These are phyloP conservation scores for Sporobolomyces phaffii DNA, from an alignment of 768 basidiomycete genomes.

Conservation along the genomic window DNA sequence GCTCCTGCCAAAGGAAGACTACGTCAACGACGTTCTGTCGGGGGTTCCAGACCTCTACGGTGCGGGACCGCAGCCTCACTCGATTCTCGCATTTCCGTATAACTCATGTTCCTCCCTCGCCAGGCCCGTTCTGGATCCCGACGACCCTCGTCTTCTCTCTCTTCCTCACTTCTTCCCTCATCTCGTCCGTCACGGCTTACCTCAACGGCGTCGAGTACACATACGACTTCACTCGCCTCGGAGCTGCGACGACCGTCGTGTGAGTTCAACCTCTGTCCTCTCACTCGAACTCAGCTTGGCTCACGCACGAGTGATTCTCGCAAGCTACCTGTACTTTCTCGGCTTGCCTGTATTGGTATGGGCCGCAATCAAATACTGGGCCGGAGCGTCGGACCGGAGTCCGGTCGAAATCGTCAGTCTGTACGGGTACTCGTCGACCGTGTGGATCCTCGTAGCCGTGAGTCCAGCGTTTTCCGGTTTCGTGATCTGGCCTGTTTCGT, in stretches of 20 bases:
- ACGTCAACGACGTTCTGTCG: conserved; percentile 30
- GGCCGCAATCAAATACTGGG: conserved; percentile 67
- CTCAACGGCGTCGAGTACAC: conserved; percentile 63
- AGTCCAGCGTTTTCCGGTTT: conserved; percentile 47
- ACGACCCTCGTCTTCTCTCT: conserved; percentile 89
- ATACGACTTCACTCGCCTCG: conserved; percentile 80
- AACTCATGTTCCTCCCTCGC: no score
- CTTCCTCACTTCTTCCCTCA: conserved; percentile 88
- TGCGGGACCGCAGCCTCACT: not conserved
- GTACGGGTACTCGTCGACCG: conserved; percentile 60
- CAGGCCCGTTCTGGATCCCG: conserved; percentile 95
- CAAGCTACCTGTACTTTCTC: conserved; percentile 71
- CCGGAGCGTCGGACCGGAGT: conserved; percentile 85
- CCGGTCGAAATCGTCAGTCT: conserved; percentile 59
- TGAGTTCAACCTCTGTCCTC: not conserved
- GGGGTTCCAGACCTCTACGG: conserved; percentile 37
- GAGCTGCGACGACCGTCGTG: conserved; percentile 72
- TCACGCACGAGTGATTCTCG: not conserved
- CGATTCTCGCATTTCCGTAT: no score
- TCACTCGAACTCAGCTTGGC: not conserved
- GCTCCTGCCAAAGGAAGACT: conserved; percentile 41
- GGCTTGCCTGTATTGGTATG: conserved; percentile 75
- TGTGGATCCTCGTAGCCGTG: conserved; percentile 81
- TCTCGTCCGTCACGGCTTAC: conserved; percentile 78
- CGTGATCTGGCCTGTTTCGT: no score